Base-by-base conservation (phyloP, 108 stramenopile species). In the Cyclotella sp. region DNA sequence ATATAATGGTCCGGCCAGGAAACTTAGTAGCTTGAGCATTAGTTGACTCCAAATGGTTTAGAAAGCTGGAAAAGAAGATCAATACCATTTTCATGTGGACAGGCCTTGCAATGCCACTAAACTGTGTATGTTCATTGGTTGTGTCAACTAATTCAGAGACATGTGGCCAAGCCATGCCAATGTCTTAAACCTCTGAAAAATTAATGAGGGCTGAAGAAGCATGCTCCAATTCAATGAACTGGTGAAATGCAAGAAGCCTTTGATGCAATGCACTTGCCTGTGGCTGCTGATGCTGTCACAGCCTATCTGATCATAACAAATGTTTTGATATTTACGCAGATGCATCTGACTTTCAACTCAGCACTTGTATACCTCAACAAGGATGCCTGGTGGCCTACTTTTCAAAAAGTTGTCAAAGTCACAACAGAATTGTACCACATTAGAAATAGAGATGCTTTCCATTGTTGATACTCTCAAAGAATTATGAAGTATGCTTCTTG, bases 81-180 rank as follows among this genome's bases (percentile, higher is more conserved):
- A 6, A 34, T 34, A 6, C 34, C 34, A 6, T 34, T 34, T 6
- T 34, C 34, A 6, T 34, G 34, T 85, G 61, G 19, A 73, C 58
- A n/a, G 34, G 19, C 88, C 84, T 10, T 8, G 15, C 9, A 81
- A 60, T 19, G 22, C 63, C 0, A 76, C 54, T 44, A 26, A 89
- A 54, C 15, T 85, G 3, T 65, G 82, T 13, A 58, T 44, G 0
- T 87, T 87, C 64, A 73, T 82, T 46, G 87, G 84, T 13, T 58
- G 63, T 7, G 77, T 87, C 3, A 84, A 58, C 47, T 78, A 67
- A n/a, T 85, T 77, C 49, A 7, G 61, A 0, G 70, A 85, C 41
- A 68, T 86, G 73, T 89, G 55, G 49, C 81, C 81, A 26, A 29
- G 53, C 0, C 76, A 85, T 7, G 77, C 88, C 39, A 73, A 86